Evolutionary conservation across 164 flowering plant species (phyloP).

Genomic region (Aristolochia californica): DNA sequence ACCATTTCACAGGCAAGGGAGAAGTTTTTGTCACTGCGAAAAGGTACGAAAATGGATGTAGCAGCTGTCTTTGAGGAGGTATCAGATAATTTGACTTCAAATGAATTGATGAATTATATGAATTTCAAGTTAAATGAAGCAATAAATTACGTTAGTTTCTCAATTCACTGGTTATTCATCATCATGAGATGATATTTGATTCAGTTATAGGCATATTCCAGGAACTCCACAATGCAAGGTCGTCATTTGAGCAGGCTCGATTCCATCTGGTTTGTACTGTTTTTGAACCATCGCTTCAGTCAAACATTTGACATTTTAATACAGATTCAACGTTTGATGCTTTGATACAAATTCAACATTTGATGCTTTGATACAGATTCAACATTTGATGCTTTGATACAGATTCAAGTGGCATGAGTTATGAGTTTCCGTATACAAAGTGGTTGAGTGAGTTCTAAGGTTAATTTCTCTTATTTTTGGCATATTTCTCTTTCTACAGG

Average conservation of each 20-base stretch:
- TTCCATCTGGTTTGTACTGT: slow-evolving; percentile 59
- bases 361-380: background rate
- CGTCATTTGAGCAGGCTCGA: slow-evolving; percentile 93
- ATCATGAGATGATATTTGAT: slow-evolving; percentile 17
- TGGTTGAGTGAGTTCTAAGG: background rate
- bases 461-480: background rate
- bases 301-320: background rate
- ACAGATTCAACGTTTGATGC: background rate
- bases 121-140: slow-evolving; percentile 3
- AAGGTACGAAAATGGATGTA: slow-evolving; percentile 49
- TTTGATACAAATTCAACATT: background rate
- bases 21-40: slow-evolving; percentile 51
- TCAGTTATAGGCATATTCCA: slow-evolving; percentile 42
- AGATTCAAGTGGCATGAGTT: too few species aligned
- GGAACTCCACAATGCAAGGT: slow-evolving; percentile 90
- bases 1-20: slow-evolving; percentile 49
- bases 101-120: background rate
- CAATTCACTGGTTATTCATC: slow-evolving; percentile 8
- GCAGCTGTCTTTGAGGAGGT: slow-evolving; percentile 56
- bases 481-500: slow-evolving; percentile 26
- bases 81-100: slow-evolving; percentile 9
- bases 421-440: too few species aligned
- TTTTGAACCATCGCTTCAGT: background rate
- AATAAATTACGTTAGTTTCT: slow-evolving; percentile 7
- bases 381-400: background rate